Base-by-base conservation (phyloP, 2,329 filamentous ascomycete genomes). In the Clonostachys rosea region DNA sequence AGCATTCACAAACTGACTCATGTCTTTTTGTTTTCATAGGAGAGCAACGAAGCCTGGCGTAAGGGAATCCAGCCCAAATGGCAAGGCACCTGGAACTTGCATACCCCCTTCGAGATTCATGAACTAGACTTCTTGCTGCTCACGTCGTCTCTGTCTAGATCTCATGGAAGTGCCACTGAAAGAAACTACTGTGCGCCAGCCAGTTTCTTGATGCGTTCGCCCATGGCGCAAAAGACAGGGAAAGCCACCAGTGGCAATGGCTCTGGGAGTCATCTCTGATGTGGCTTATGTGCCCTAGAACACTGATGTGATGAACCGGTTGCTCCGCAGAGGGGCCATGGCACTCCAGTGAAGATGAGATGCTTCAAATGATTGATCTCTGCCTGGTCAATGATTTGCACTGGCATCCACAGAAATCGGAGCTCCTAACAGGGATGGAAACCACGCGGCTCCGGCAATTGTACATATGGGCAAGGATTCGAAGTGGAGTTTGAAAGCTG, bases 151-250 rank as follows among this genome's bases (percentile, higher is more conserved):
- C 24, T 62, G 3, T 48, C 56, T 1, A 42, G 44, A 3, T 50
- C 62, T 5, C 45, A 56, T 4, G 66, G 66, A 4, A 64, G 62
- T 43, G 30, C 40, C 12, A 60, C 57, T 6, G 74, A 79, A 51
- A 52, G 62, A 4, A 73, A 68, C 51, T 79, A 79, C 49, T 54
- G 59, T 1, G 68, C 0, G 73, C 67, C 4, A 76, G 76, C 51
- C 50, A 51, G 4, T 79, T 64, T 57, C 67, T 77, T 62, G 52
- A 52, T 10, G 52, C 52, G 2, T 53, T 78, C 0, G 67, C 63
- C 1, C 42, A 52, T 57, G 69, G 14, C 56, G 75, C 5, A 50
- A 61, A 2, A 46, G 47, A 1, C 55, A 54, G 4, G 66, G 66
- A 3, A 30, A 30, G 8, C 24, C 24, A 30, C 3, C 24, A 30